phyloP scores from a whole-genome alignment of 2,329 filamentous ascomycete species.

The Pyrenochaeta sp. region DNA sequence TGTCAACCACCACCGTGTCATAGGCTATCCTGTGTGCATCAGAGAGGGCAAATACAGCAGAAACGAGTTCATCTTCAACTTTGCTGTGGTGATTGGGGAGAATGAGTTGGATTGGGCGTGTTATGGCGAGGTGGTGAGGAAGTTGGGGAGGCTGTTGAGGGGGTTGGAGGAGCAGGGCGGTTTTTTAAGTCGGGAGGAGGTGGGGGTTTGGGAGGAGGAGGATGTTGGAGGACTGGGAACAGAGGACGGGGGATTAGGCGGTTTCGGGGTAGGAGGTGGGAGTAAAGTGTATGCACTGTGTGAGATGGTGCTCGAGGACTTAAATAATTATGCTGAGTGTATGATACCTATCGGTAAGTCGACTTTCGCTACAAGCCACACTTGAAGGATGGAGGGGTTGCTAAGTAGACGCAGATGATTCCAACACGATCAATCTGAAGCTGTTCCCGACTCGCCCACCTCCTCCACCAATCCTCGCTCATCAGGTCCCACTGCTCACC shows the following conservation, averaged over 20 bases:
- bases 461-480: conserved; percentile 80
- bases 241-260: conserved; percentile 29
- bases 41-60: conserved; percentile 79
- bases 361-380: neutral
- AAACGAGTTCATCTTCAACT: conserved; percentile 99
- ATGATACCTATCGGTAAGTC: conserved; percentile 91
- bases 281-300: conserved; percentile 74
- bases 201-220: conserved; percentile 44
- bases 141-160: conserved; percentile 84
- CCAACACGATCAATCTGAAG: conserved; percentile 96
- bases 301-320: conserved; percentile 86
- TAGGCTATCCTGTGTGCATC: conserved; percentile 91
- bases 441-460: conserved; percentile 84
- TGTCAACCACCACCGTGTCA: conserved; percentile 78
- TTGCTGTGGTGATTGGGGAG: conserved; percentile 81
- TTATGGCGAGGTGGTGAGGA: conserved; percentile 84
- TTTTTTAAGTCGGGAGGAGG: conserved; percentile 74
- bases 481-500: conserved; percentile 86
- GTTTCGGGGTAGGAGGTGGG: conserved; percentile 40
- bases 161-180: conserved; percentile 91
- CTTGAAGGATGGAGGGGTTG: neutral
- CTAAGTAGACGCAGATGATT: conserved; percentile 70
- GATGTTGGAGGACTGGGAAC: conserved; percentile 11
- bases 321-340: conserved; percentile 97
- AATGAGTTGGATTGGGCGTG: conserved; percentile 72